Percentiles rank a stretch among this genome's conserved stretches.
phyloP scores from a whole-genome alignment of 495 filamentous ascomycete genomes.

The Sordaria brevicollis region DNA sequence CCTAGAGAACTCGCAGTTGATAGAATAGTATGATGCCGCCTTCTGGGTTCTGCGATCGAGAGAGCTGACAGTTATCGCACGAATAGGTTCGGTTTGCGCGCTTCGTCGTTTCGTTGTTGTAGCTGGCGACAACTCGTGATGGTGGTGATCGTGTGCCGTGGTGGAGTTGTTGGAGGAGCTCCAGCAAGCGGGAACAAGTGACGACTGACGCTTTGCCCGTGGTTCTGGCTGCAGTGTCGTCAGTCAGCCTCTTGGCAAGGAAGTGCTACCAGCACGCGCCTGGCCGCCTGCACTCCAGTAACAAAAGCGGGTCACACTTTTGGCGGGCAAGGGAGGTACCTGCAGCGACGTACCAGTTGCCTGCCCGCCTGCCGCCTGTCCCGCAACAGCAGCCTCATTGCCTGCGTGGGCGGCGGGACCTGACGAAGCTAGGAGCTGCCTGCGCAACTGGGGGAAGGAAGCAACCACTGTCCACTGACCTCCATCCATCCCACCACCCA shows the following conservation, averaged over 20 bases:
- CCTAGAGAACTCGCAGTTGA: not conserved
- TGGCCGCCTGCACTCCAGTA: not conserved
- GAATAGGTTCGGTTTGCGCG: not conserved
- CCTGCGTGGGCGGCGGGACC: slow-evolving; percentile 1
- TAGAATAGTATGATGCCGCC: not conserved
- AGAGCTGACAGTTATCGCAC: not conserved
- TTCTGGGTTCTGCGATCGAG: not conserved
- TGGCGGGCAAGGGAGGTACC: slow-evolving; percentile 9
- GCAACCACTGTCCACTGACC: not conserved
- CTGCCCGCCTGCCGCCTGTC: slow-evolving; percentile 7
- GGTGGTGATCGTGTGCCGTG: slow-evolving; percentile 3
- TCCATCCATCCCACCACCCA: not conserved
- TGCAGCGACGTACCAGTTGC: slow-evolving; percentile 2
- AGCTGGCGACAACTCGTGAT: slow-evolving; percentile 2
- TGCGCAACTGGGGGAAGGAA: slow-evolving; percentile 2
- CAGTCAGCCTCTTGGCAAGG: slow-evolving; percentile 12
- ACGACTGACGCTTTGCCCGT: slow-evolving; percentile 1
- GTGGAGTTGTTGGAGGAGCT: slow-evolving; percentile 9
- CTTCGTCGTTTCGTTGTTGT: not conserved
- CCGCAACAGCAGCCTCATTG: not conserved
- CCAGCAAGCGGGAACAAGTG: not conserved
- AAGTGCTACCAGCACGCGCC: not conserved
- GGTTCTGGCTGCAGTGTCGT: slow-evolving; percentile 9
- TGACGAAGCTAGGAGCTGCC: slow-evolving; percentile 29
- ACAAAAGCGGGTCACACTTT: not conserved